Percentiles rank a stretch among this genome's conserved stretches.
These are phyloP conservation scores for Debaryomyces nepalensis DNA, from an alignment of 1,139 yeast species.

Conservation along the genomic window DNA sequence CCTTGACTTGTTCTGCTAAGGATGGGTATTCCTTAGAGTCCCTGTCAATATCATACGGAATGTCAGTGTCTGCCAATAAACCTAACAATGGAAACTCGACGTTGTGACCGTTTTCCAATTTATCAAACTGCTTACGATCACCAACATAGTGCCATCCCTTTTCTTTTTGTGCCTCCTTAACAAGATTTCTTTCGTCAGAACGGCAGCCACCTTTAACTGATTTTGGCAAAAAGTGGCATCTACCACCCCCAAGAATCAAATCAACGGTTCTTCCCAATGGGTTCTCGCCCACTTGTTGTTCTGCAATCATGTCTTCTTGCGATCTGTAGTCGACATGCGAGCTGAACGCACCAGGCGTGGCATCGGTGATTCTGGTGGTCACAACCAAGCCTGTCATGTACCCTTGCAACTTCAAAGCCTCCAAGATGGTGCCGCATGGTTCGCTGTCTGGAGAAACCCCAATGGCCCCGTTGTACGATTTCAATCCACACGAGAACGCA, in stretches of 20 bases:
- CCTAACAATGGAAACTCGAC: conserved; percentile 74
- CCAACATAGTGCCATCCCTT: conserved; percentile 72
- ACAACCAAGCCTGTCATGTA: conserved; percentile 84
- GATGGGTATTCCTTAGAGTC: conserved; percentile 64
- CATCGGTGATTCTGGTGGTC: conserved; percentile 72
- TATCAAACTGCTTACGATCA: conserved; percentile 59
- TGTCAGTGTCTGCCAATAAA: conserved; percentile 68
- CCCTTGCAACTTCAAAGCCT: conserved; percentile 79
- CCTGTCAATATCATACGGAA: conserved; percentile 83
- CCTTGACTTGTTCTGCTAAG: conserved; percentile 69
- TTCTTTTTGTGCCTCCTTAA: conserved; percentile 57
- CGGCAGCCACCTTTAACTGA: conserved; percentile 61
- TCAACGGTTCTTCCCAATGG: conserved; percentile 81
- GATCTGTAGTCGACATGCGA: conserved; percentile 73
- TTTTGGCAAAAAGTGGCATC: conserved; percentile 69
- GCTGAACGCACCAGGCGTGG: conserved; percentile 89
- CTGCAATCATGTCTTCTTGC: conserved; percentile 83
- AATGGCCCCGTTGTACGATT: conserved; percentile 84
- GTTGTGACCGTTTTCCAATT: conserved; percentile 55
- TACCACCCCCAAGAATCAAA: conserved; percentile 86
- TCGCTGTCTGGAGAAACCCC: conserved; percentile 63
- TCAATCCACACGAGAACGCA: conserved; percentile 79
- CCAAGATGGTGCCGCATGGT: conserved; percentile 84
- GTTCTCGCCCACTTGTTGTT: conserved; percentile 79
- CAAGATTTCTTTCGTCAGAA: conserved; percentile 63